Evolutionary conservation across 176 grass and related monocot genomes (phyloP), one percentile per base, ranked within the genome.

Genomic region (Oryza coarctata): DNA sequence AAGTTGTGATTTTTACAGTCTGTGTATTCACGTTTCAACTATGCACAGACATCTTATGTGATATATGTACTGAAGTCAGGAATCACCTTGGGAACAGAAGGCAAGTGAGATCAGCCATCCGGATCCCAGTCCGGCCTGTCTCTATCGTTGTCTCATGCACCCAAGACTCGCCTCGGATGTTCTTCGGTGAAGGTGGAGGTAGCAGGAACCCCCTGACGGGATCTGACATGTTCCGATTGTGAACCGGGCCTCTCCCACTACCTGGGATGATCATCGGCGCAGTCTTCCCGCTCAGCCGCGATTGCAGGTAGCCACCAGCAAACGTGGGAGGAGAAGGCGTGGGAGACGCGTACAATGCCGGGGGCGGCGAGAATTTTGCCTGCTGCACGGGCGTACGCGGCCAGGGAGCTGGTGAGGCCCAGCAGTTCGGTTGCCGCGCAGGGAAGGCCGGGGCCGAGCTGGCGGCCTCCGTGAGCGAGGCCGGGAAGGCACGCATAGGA

Each of bases 311-410:
- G 32, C 85, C 88, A 61, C 81, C 75, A 17, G 77, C 73, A 64
- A 91, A 88, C 7, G 85, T 90, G 18, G 96, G 96, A 45, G 96
- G 96, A 14, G 96, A 95, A 3, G 93, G 90, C 66, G 93, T 95
- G 0, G 91, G 85, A 28, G 96, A 94, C 18, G 88, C 85, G n/a
- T 87, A 94, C 80, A 85, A 71, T 0, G 62, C 65, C 22, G 36
- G 84, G 9, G 95, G 92, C 18, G 96, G 91, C 0, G 93, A 99
- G 80, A 93, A 84, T 41, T 95, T 95, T 30, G 85, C 86, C 25
- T 93, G 75, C 77, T 91, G 63, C 58, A 25, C 38, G 69, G 30
- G 28, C 40, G 80, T 23, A 26, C 87, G 79, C 1, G 88, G 88
- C 70, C 90, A 89, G 76, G 87, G 83, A 43, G 71, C 72, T 13